Conservation (phyloP, 768 basidiomycete species). For the Pulveroboletus ravenelii region DNA sequence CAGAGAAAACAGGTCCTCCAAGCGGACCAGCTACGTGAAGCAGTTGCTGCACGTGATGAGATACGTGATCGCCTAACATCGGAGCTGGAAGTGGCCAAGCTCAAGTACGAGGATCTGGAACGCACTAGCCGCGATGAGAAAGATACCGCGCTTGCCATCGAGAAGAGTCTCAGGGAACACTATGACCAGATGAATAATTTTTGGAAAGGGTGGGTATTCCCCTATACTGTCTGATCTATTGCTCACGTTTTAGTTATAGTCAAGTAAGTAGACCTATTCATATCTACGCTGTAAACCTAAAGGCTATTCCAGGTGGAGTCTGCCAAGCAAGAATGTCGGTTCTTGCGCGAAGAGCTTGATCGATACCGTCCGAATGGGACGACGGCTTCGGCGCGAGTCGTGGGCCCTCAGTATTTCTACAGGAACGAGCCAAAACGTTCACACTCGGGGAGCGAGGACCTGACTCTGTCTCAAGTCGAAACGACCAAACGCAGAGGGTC, state of each 20-base stretch:
- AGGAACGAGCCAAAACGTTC: slow-evolving; percentile 20
- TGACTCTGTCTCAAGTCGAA: slow-evolving; percentile 9
- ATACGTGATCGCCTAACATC: slow-evolving; percentile 27
- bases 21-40: slow-evolving; percentile 28
- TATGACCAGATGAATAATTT: slow-evolving; percentile 42
- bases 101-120: slow-evolving; percentile 40
- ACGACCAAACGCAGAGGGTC: slow-evolving; percentile 20
- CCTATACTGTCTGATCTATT: slow-evolving; percentile 7
- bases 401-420: slow-evolving; percentile 24
- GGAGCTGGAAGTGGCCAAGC: slow-evolving; percentile 35
- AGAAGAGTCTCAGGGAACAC: slow-evolving; percentile 51
- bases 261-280: slow-evolving; percentile 28
- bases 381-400: slow-evolving; percentile 9
- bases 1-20: slow-evolving; percentile 39
- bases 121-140: slow-evolving; percentile 44
- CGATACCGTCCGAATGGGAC: slow-evolving; percentile 19
- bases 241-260: slow-evolving; percentile 26
- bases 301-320: slow-evolving; percentile 19
- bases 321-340: slow-evolving; percentile 22
- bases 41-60: slow-evolving; percentile 30
- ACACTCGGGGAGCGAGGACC: slow-evolving; percentile 14
- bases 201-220: slow-evolving; percentile 33
- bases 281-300: slow-evolving; percentile 5
- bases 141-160: slow-evolving; percentile 46
- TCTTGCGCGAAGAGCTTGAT: slow-evolving; percentile 26